phyloP scores from a whole-genome alignment of 495 filamentous ascomycete genomes.

The Xylaria venustula region DNA sequence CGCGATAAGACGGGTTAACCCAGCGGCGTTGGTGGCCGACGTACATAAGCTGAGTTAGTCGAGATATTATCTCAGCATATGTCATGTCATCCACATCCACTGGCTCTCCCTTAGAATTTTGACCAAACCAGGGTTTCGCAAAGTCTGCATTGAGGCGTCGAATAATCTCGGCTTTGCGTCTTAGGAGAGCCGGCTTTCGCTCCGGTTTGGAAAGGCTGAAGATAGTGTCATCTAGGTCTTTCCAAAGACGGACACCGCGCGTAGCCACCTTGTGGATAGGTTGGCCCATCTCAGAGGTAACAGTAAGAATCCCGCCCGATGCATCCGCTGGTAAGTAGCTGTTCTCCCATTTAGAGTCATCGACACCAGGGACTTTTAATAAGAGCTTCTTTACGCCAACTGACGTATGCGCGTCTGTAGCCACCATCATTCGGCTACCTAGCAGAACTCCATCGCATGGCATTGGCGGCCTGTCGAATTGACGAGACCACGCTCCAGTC shows the following conservation, averaged over 20 bases:
- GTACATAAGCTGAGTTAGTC: constrained; percentile 84
- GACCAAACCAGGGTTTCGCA: constrained; percentile 85
- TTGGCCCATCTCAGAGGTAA: constrained; percentile 85
- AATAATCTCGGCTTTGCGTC: constrained; percentile 79
- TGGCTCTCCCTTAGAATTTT: constrained; percentile 65
- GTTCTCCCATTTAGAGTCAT: constrained; percentile 79
- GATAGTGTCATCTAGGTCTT: constrained; percentile 83
- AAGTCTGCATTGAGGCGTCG: constrained; percentile 83
- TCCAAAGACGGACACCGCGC: constrained; percentile 78
- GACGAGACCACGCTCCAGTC: constrained; percentile 66
- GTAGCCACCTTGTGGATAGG: constrained; percentile 87
- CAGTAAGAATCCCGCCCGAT: constrained; percentile 77
- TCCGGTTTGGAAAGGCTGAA: constrained; percentile 82
- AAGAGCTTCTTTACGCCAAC: constrained; percentile 80
- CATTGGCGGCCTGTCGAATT: constrained; percentile 72
- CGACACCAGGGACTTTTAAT: constrained; percentile 71
- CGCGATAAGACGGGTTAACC: constrained; percentile 73
- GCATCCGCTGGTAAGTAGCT: constrained; percentile 66
- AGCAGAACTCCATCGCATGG: constrained; percentile 75
- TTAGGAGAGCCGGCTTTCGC: constrained; percentile 73
- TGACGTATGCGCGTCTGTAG: constrained; percentile 77
- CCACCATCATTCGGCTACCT: constrained; percentile 74
- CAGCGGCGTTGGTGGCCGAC: constrained; percentile 76
- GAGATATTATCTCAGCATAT: constrained; percentile 74
- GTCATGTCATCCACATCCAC: constrained; percentile 88